phyloP scores from a whole-genome alignment of 345 rosid species.

The Excoecaria cochinchinensis region DNA sequence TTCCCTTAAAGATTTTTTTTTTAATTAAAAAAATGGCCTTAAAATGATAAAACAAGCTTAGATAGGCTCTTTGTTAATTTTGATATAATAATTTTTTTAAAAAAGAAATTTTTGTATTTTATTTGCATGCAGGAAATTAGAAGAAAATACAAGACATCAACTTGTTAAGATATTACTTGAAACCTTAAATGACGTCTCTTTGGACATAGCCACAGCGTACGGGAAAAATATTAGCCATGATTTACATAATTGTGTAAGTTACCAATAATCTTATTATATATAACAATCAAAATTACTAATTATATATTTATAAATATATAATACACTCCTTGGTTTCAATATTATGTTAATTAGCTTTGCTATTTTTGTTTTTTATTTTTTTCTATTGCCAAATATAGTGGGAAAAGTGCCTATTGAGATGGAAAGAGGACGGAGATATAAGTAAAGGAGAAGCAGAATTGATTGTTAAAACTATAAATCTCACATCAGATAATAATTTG shows the following conservation, averaged over 20 bases:
- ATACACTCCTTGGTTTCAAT: too few species aligned
- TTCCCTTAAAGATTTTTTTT: too few species aligned
- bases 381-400: constrained; percentile 44
- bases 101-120: neutral
- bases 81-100: too few species aligned
- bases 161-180: constrained; percentile 43
- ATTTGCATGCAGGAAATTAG: constrained; percentile 31
- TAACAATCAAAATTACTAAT: too few species aligned
- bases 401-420: constrained; percentile 69
- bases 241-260: constrained; percentile 64
- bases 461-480: constrained; percentile 52
- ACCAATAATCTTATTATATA: too few species aligned
- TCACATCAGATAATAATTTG: constrained; percentile 35
- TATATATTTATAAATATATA: too few species aligned
- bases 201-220: constrained; percentile 52
- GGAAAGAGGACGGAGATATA: constrained; percentile 56
- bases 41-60: too few species aligned
- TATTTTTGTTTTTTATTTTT: neutral
- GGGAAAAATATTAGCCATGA: constrained; percentile 53
- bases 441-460: constrained; percentile 56
- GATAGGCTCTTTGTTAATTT: too few species aligned
- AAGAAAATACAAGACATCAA: constrained; percentile 34
- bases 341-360: neutral
- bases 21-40: too few species aligned
- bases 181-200: constrained; percentile 55